Evolutionary conservation across 139 green algal genomes (phyloP).

Genomic region (Zygnema cylindricum): DNA sequence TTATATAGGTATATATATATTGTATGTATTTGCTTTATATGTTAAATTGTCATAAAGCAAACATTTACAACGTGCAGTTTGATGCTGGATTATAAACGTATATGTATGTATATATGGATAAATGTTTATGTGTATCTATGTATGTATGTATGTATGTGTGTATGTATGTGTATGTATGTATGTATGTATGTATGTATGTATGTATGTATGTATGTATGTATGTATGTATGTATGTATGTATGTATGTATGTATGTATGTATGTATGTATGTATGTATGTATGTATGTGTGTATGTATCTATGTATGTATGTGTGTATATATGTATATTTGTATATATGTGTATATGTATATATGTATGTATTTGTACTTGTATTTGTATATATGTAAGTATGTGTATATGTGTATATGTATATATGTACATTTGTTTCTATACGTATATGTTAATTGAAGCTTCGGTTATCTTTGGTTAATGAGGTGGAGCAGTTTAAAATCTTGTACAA

Average conservation of each 20-base stretch:
- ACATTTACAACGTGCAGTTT: neutral
- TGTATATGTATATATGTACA: too few species aligned
- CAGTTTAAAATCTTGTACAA: too few species aligned
- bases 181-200: neutral
- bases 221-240: conserved; percentile 12
- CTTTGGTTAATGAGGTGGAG: too few species aligned
- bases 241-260: conserved; percentile 11
- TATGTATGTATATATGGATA: neutral
- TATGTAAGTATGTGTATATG: too few species aligned
- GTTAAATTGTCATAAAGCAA: too few species aligned
- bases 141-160: neutral
- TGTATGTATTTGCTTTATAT: conserved; percentile 22
- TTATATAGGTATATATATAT: too few species aligned
- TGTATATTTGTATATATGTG: too few species aligned
- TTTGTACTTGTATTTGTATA: too few species aligned
- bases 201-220: neutral
- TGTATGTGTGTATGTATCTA: conserved; percentile 8
- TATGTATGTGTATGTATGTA: neutral
- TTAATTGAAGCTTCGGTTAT: too few species aligned
- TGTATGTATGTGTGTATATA: conserved; percentile 15
- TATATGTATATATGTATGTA: too few species aligned
- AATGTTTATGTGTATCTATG: conserved; percentile 26
- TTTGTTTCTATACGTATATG: too few species aligned
- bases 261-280: neutral
- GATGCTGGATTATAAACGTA: conserved; percentile 5